Percentiles rank a stretch among this genome's conserved stretches.
phyloP scores from a whole-genome alignment of 164 flowering plant genomes.

The Vitis rupestris region DNA sequence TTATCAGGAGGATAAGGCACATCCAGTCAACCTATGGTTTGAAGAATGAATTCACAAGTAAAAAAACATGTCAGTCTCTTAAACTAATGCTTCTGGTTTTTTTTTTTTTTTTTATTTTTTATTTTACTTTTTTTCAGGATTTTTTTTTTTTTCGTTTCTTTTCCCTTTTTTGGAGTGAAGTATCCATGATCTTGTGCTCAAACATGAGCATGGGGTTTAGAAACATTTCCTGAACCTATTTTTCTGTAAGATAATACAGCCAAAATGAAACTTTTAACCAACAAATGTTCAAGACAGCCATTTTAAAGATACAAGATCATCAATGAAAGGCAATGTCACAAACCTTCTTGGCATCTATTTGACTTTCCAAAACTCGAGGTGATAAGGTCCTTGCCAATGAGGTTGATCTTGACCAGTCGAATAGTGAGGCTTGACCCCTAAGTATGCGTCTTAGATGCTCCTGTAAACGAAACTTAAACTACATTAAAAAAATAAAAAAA shows the following conservation, averaged over 20 bases:
- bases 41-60: too few relatives aligned
- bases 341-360: constrained; percentile 98
- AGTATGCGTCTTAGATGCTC: constrained; percentile 94
- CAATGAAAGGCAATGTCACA: constrained; percentile 5
- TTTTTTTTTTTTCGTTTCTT: not conserved
- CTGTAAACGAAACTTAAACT: constrained; percentile 34
- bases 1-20: too few relatives aligned
- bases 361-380: constrained; percentile 96
- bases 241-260: not conserved
- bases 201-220: not conserved
- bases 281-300: not conserved
- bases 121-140: too few relatives aligned
- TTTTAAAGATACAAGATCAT: not conserved
- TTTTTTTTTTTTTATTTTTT: too few relatives aligned
- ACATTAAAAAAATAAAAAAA: constrained; percentile 1
- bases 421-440: constrained; percentile 93
- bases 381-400: constrained; percentile 94
- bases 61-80: too few relatives aligned
- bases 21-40: too few relatives aligned
- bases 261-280: not conserved
- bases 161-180: not conserved
- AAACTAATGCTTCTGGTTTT: too few relatives aligned
- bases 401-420: constrained; percentile 96
- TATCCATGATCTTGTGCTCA: not conserved
- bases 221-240: not conserved